phyloP scores from a whole-genome alignment of 202 grass and related monocot species.

The Schoenoplectus triqueter region DNA sequence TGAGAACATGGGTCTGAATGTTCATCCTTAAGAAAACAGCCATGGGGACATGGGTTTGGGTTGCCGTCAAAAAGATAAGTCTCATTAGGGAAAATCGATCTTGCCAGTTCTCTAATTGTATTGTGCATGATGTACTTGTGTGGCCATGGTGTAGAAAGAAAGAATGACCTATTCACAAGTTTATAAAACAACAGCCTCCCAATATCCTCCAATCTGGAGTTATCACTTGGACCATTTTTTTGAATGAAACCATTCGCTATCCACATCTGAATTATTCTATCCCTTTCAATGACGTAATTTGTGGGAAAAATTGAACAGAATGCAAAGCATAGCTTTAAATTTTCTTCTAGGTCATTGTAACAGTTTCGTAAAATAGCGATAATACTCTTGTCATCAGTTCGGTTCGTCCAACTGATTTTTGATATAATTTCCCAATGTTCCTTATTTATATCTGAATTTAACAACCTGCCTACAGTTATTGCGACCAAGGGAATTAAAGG shows the following conservation, averaged over 20 bases:
- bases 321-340: constrained; percentile 42
- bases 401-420: background rate
- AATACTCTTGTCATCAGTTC: constrained; percentile 26
- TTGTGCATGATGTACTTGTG: constrained; percentile 45
- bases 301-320: background rate
- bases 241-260: background rate
- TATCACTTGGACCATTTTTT: too few relatives aligned
- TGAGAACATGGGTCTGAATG: background rate
- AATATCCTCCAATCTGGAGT: background rate
- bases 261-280: background rate
- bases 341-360: constrained; percentile 59
- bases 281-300: background rate
- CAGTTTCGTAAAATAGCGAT: constrained; percentile 43
- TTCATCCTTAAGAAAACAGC: background rate
- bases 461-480: constrained; percentile 31
- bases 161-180: constrained; percentile 46
- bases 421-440: constrained; percentile 41
- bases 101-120: constrained; percentile 40
- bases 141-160: constrained; percentile 40
- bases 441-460: constrained; percentile 31
- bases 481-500: constrained; percentile 36
- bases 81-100: constrained; percentile 35
- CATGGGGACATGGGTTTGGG: constrained; percentile 28
- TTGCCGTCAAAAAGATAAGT: constrained; percentile 14
- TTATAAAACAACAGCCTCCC: constrained; percentile 56